Conservation (phyloP, 208 protist genomes). For the Angomonas ambiguus region DNA sequence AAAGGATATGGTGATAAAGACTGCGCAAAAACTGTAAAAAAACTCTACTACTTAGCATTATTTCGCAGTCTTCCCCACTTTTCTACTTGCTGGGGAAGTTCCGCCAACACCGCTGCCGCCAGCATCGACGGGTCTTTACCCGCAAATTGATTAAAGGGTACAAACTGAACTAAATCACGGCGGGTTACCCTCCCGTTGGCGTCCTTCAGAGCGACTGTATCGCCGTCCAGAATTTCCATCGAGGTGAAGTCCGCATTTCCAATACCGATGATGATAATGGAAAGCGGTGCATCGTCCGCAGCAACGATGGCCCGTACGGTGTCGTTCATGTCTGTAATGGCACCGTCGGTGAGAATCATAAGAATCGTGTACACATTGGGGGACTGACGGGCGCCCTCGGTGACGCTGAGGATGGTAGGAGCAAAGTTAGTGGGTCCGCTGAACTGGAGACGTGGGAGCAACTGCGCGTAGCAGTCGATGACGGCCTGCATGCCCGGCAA, state of each 20-base stretch:
- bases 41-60: background rate
- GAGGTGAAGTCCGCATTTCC: slow-evolving; percentile 81
- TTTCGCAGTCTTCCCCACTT: slow-evolving; percentile 17
- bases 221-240: slow-evolving; percentile 88
- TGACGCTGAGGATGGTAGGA: slow-evolving; percentile 26
- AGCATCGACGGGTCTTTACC: slow-evolving; percentile 25
- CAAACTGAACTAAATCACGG: slow-evolving; percentile 74
- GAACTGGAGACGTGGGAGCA: slow-evolving; percentile 29
- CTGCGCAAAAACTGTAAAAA: too few relatives aligned
- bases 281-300: slow-evolving; percentile 69
- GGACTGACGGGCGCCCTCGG: slow-evolving; percentile 19
- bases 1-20: too few relatives aligned
- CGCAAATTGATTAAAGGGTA: slow-evolving; percentile 51
- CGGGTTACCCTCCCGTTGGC: too few relatives aligned
- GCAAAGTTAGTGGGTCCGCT: slow-evolving; percentile 71
- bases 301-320: slow-evolving; percentile 72
- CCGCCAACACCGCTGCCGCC: slow-evolving; percentile 41
- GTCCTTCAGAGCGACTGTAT: slow-evolving; percentile 44
- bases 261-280: slow-evolving; percentile 91
- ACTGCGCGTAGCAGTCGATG: slow-evolving; percentile 38
- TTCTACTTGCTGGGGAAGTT: slow-evolving; percentile 49
- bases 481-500: slow-evolving; percentile 50
- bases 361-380: slow-evolving; percentile 74
- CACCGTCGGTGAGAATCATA: slow-evolving; percentile 89
- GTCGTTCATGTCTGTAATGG: slow-evolving; percentile 74